Conservation (phyloP, 306 rosid genomes). For the Potentilla sterilis region DNA sequence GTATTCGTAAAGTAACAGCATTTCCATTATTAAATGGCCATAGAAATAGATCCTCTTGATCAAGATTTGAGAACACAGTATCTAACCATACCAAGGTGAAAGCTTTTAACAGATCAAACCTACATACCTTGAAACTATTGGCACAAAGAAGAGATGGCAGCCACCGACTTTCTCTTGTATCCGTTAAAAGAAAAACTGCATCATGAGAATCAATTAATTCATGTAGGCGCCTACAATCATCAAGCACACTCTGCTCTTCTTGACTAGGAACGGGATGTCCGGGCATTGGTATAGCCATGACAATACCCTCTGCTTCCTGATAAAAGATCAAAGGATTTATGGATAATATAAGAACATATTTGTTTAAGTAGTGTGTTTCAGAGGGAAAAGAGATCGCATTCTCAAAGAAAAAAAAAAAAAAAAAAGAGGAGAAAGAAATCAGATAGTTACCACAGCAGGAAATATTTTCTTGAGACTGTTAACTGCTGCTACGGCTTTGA, state of each 20-base stretch:
- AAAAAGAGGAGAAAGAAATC: not conserved
- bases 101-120: constrained; percentile 15
- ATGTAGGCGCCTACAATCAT: constrained; percentile 63
- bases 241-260: constrained; percentile 59
- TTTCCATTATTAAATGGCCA: constrained; percentile 8
- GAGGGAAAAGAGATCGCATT: not conserved
- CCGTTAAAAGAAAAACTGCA: constrained; percentile 85
- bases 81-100: not conserved
- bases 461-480: constrained; percentile 76
- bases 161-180: constrained; percentile 99
- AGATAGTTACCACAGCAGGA: constrained; percentile 82
- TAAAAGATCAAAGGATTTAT: constrained; percentile 14
- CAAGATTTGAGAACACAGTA: constrained; percentile 19
- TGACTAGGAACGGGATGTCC: constrained; percentile 81
- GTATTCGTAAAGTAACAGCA: constrained; percentile 4
- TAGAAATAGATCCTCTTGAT: constrained; percentile 15
- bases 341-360: constrained; percentile 13
- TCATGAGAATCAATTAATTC: constrained; percentile 82
- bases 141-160: constrained; percentile 95
- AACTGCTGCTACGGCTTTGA: constrained; percentile 83
- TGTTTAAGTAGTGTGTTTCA: constrained; percentile 8
- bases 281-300: constrained; percentile 96
- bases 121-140: constrained; percentile 69
- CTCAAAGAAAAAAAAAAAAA: too few species aligned
- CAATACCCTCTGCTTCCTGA: constrained; percentile 91